A percentile compares a stretch with the other conserved stretches of the same genome.
These are phyloP conservation scores for Hanseniaspora clermontiae DNA, from an alignment of 805 yeast genomes.

Conservation along the genomic window DNA sequence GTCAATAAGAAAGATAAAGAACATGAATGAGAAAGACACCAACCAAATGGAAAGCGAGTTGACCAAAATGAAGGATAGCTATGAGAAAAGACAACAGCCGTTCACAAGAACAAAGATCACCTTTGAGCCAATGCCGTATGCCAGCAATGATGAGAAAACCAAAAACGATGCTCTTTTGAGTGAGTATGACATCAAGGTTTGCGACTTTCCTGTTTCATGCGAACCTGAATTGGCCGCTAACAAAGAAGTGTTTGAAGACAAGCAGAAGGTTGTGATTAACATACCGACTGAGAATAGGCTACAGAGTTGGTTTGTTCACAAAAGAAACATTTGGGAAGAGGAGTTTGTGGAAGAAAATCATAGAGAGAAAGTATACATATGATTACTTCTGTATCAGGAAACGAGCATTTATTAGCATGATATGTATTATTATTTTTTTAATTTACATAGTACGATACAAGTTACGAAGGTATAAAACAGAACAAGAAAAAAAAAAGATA, in stretches of 20 bases:
- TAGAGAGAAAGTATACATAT: conserved; percentile 23
- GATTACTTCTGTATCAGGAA: too few species aligned
- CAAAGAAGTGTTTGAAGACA: conserved; percentile 4
- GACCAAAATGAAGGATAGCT: conserved; percentile 1
- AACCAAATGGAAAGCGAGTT: not conserved
- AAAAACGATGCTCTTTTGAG: conserved; percentile 1
- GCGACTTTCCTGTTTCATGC: not conserved
- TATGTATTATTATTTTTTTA: not conserved
- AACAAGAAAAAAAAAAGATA: too few species aligned
- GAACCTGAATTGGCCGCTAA: not conserved
- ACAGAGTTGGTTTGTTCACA: conserved; percentile 65
- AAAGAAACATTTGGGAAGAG: conserved; percentile 55
- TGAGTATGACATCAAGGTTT: conserved; percentile 4
- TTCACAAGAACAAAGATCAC: conserved; percentile 11
- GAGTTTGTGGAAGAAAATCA: conserved; percentile 28
- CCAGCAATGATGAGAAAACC: not conserved
- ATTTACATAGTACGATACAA: not conserved
- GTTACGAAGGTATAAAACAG: not conserved
- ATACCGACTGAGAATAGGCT: conserved; percentile 52
- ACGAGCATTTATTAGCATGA: too few species aligned
- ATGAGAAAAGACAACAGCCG: not conserved
- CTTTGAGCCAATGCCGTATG: conserved; percentile 5
- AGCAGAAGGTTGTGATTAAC: conserved; percentile 22
- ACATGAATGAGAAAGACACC: not conserved
- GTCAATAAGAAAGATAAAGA: conserved; percentile 29